Evolutionary conservation across 176 grass and related monocot species (phyloP).

Genomic region (Dendrocalamus sinicus): DNA sequence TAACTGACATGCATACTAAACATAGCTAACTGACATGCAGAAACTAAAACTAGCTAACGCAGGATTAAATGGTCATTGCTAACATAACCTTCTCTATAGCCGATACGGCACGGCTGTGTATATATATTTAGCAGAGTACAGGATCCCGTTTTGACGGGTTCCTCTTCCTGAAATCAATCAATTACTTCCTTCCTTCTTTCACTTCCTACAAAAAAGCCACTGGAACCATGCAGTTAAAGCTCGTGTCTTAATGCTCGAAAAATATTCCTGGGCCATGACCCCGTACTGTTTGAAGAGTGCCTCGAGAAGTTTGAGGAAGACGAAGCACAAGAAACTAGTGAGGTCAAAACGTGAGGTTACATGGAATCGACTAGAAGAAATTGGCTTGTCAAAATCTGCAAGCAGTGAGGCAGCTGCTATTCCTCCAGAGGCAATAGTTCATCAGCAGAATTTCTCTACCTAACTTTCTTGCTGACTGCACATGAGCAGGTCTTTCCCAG

Average conservation of each 20-base stretch:
- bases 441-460: slow-evolving; percentile 27
- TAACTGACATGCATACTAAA: too few species aligned
- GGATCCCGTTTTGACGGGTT: too few species aligned
- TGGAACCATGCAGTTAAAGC: slow-evolving; percentile 77
- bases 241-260: slow-evolving; percentile 67
- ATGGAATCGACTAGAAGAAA: slow-evolving; percentile 75
- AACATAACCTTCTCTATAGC: too few species aligned
- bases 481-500: background rate
- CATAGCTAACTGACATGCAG: too few species aligned
- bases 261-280: slow-evolving; percentile 66
- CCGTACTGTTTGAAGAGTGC: slow-evolving; percentile 58
- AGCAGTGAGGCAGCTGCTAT: slow-evolving; percentile 37
- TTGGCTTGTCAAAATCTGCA: slow-evolving; percentile 47
- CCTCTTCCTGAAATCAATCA: too few species aligned
- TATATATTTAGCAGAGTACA: too few species aligned
- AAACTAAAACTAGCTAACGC: too few species aligned
- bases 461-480: slow-evolving; percentile 19
- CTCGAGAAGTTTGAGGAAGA: slow-evolving; percentile 73
- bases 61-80: too few species aligned
- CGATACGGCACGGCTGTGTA: too few species aligned
- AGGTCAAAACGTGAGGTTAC: slow-evolving; percentile 56
- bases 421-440: slow-evolving; percentile 29
- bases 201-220: slow-evolving; percentile 48
- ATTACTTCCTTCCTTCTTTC: too few species aligned
- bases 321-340: slow-evolving; percentile 52